A percentile compares a stretch with the other conserved stretches of the same genome.
Evolutionary conservation across 352 stramenopile genomes (phyloP).

Genomic region (Globisporangium cederbergense): DNA sequence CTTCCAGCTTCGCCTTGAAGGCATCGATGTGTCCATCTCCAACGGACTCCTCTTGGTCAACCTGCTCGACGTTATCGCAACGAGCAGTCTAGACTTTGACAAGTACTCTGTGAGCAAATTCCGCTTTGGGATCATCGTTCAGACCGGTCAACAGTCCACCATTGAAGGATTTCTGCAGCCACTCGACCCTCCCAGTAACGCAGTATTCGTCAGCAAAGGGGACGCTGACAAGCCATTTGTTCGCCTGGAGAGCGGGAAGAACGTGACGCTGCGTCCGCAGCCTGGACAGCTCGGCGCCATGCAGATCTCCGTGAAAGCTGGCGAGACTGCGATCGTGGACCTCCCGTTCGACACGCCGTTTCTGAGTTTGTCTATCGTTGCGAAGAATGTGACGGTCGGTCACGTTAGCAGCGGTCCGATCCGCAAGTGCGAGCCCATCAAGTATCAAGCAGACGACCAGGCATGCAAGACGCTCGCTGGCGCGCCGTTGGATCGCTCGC

Average conservation of each 20-base stretch:
- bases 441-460: conserved; percentile 34
- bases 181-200: conserved; percentile 12
- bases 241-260: conserved; percentile 29
- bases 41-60: conserved; percentile 46
- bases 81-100: conserved; percentile 39
- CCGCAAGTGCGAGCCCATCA: conserved; percentile 34
- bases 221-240: conserved; percentile 17
- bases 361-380: conserved; percentile 37
- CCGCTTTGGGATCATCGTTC: conserved; percentile 25
- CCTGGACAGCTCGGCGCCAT: conserved; percentile 45
- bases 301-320: conserved; percentile 29
- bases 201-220: no score
- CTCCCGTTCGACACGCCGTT: conserved; percentile 64
- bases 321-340: conserved; percentile 29
- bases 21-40: conserved; percentile 38
- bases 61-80: conserved; percentile 29
- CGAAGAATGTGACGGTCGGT: conserved; percentile 40
- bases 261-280: conserved; percentile 46
- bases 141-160: conserved; percentile 26
- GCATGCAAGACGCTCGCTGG: conserved; percentile 32
- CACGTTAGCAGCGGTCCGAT: conserved; percentile 49
- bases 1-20: conserved; percentile 35
- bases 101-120: conserved; percentile 77
- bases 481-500: conserved; percentile 10
- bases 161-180: conserved; percentile 49